These are phyloP conservation scores for Hypomyces rosellus DNA, from an alignment of 2,329 filamentous ascomycete genomes.

Conservation along the genomic window DNA sequence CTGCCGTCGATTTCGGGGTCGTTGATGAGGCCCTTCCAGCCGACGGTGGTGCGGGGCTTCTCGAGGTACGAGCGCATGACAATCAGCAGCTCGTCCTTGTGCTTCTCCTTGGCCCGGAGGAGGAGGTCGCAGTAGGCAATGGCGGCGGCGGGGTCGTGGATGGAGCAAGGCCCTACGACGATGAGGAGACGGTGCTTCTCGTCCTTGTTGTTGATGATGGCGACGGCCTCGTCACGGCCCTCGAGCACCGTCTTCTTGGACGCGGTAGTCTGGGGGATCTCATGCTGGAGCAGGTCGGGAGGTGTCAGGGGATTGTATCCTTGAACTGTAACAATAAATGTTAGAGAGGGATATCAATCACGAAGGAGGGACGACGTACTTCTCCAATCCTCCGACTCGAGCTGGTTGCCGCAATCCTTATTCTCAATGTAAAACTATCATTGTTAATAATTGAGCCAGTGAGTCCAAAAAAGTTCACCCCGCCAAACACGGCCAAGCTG, in stretches of 20 bases:
- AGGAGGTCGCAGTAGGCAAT: conserved; percentile 89
- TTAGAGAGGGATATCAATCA: conserved; percentile 8
- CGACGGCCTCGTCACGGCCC: conserved; percentile 57
- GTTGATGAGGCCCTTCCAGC: conserved; percentile 98
- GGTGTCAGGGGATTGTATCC: conserved; percentile 92
- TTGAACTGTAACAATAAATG: conserved; percentile 51
- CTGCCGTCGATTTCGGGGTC: conserved; percentile 97
- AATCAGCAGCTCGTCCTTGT: conserved; percentile 83
- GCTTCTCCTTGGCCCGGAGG: conserved; percentile 75
- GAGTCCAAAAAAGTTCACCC: conserved; percentile 6
- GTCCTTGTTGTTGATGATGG: conserved; percentile 63
- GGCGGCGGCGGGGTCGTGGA: conserved; percentile 87
- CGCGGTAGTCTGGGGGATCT: conserved; percentile 60
- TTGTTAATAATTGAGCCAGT: neutral
- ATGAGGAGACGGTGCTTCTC: conserved; percentile 57
- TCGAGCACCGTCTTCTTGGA: conserved; percentile 56
- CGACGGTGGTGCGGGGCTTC: conserved; percentile 95
- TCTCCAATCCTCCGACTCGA: conserved; percentile 72
- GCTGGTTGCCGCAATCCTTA: conserved; percentile 69
- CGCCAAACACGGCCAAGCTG: conserved; percentile 18
- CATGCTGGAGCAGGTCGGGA: conserved; percentile 90
- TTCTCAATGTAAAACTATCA: conserved; percentile 75
- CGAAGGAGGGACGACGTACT: conserved; percentile 51
- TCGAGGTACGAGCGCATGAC: conserved; percentile 98
- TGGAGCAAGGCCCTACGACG: conserved; percentile 91